These are phyloP conservation scores for Aspergillus piperis DNA, from an alignment of 2,329 filamentous ascomycete genomes.

Conservation along the genomic window DNA sequence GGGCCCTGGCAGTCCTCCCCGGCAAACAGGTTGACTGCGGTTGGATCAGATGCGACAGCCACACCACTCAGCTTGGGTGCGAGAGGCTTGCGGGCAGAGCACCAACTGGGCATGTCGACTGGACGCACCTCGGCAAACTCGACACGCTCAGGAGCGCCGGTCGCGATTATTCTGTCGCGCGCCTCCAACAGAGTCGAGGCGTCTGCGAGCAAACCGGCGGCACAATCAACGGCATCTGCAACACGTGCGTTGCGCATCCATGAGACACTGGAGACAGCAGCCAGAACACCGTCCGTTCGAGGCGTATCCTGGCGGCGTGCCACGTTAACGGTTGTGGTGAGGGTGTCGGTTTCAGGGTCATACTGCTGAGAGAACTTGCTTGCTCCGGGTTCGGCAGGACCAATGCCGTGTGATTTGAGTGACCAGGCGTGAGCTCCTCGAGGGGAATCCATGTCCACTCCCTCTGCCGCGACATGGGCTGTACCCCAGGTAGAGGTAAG, in stretches of 20 bases:
- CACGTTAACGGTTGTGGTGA: background rate
- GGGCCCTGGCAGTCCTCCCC: background rate
- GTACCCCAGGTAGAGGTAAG: background rate
- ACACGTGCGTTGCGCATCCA: slow-evolving; percentile 1
- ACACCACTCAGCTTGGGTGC: background rate
- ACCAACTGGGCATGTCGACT: background rate
- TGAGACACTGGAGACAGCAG: background rate
- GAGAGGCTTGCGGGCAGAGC: background rate
- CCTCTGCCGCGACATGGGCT: background rate
- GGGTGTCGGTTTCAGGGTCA: background rate
- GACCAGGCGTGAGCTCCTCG: background rate
- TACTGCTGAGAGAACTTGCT: background rate
- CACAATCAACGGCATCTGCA: slow-evolving; percentile 5
- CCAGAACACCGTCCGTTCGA: background rate
- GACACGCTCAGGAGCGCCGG: background rate
- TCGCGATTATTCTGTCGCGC: background rate
- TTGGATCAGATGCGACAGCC: background rate
- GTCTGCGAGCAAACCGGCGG: background rate
- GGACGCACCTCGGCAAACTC: background rate
- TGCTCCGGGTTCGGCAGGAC: background rate
- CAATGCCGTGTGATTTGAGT: background rate
- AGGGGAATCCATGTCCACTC: background rate
- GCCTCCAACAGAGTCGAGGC: background rate
- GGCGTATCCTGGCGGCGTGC: background rate
- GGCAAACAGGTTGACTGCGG: background rate